phyloP scores from a whole-genome alignment of 75 land plant genomes.

The Pinus albicaulis region DNA sequence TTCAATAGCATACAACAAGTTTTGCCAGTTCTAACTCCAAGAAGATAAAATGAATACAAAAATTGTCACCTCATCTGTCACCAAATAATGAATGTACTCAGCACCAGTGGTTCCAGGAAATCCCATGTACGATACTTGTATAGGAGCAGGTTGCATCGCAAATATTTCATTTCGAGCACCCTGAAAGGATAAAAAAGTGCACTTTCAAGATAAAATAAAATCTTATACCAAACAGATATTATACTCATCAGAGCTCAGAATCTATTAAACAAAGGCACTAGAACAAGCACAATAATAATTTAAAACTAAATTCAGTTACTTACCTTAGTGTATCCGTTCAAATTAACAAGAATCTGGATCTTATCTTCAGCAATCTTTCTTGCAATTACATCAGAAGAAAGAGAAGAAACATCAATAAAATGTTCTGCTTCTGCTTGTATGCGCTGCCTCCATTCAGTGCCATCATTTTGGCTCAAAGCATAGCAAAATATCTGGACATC shows the following conservation, averaged over 20 bases:
- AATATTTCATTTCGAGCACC: constrained; percentile 99
- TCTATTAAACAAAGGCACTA: not conserved
- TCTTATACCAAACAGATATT: not conserved
- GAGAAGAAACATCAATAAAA: constrained; percentile 88
- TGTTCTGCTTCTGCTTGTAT: constrained; percentile 90
- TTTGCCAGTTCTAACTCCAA: not conserved
- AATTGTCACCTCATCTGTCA: constrained; percentile 90
- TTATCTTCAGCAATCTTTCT: constrained; percentile 78
- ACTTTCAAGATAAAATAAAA: not conserved
- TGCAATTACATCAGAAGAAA: constrained; percentile 93
- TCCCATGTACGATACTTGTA: constrained; percentile 99
- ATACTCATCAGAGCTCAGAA: not conserved
- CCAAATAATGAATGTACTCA: constrained; percentile 89
- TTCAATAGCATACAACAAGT: not conserved
- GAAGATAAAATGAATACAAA: not conserved
- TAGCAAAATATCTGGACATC: constrained; percentile 86
- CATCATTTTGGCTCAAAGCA: constrained; percentile 97
- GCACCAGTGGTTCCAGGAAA: constrained; percentile 99
- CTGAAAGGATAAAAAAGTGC: constrained; percentile 27
- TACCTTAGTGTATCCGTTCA: constrained; percentile 99
- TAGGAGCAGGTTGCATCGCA: constrained; percentile 99
- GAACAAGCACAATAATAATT: not conserved
- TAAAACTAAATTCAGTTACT: not conserved
- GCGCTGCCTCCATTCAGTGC: constrained; percentile 94
- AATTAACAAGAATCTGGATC: constrained; percentile 90